phyloP scores from a whole-genome alignment of 768 basidiomycete genomes.

The Tricholoma sp. region DNA sequence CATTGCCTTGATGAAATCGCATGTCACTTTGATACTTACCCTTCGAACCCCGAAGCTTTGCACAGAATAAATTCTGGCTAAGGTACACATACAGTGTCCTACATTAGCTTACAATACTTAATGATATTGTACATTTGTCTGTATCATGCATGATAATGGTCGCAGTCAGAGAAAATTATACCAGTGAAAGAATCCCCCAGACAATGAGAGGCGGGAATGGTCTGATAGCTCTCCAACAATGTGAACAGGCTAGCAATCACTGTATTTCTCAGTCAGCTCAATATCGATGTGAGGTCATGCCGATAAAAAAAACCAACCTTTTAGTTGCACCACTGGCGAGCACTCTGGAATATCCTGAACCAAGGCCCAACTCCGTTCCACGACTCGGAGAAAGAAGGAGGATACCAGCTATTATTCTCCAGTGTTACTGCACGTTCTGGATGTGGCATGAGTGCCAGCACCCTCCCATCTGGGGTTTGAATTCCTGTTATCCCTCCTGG shows the following conservation, averaged over 20 bases:
- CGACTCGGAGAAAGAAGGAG: constrained; percentile 42
- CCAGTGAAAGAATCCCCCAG: no score
- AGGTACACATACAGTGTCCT: no score
- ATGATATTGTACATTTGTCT: no score
- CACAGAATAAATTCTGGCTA: no score
- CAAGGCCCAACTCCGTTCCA: constrained; percentile 88
- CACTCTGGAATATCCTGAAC: constrained; percentile 94
- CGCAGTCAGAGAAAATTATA: no score
- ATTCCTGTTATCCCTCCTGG: constrained; percentile 85
- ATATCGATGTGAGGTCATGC: not conserved
- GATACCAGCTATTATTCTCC: constrained; percentile 93
- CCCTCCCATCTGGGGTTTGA: constrained; percentile 81
- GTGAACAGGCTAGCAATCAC: not conserved
- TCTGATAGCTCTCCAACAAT: no score
- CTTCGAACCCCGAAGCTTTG: no score
- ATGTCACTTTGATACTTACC: no score
- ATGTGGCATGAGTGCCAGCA: constrained; percentile 96
- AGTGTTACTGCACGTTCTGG: constrained; percentile 81
- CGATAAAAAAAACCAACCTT: not conserved
- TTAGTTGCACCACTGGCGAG: constrained; percentile 58
- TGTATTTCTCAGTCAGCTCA: not conserved
- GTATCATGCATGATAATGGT: no score
- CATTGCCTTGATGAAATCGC: no score
- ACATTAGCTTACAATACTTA: no score
- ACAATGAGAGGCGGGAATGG: no score